Evolutionary conservation across 768 basidiomycete genomes (phyloP).

Genomic region (Hericium rajendrae): DNA sequence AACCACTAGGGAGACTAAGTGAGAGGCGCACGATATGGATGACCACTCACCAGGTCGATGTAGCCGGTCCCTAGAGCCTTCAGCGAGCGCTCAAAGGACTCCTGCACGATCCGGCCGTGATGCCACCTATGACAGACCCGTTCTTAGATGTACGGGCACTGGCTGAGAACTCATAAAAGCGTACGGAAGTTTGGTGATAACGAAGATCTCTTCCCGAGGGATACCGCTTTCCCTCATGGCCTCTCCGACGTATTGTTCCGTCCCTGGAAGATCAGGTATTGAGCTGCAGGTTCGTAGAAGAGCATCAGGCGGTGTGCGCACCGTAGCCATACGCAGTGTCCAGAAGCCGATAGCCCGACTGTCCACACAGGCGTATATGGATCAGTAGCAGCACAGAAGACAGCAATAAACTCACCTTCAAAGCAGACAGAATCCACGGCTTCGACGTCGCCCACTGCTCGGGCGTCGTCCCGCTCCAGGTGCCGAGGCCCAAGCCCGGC

Average conservation of each 20-base stretch:
- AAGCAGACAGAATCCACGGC: not conserved
- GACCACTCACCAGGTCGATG: not conserved
- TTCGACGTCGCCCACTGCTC: not conserved
- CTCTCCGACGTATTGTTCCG: not conserved
- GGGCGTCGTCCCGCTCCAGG: not conserved
- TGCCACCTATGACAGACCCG: not conserved
- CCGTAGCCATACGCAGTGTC: not conserved
- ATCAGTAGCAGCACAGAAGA: not conserved
- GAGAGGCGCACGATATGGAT: too few relatives aligned
- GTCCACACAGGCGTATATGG: not conserved
- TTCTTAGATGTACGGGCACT: not conserved
- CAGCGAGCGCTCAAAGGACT: not conserved
- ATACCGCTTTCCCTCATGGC: constrained; percentile 5
- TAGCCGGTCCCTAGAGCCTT: not conserved
- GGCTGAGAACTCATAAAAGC: not conserved
- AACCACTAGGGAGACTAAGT: not conserved
- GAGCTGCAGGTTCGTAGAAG: not conserved
- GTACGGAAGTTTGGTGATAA: constrained; percentile 16
- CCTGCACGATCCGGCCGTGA: not conserved
- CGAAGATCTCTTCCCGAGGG: constrained; percentile 18
- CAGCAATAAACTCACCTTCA: not conserved
- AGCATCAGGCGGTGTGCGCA: not conserved
- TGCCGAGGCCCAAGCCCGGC: not conserved
- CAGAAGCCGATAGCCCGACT: not conserved
- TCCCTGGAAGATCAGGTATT: not conserved